These are phyloP conservation scores for Teratosphaeria gauchensis DNA, from an alignment of 2,329 filamentous ascomycete species.

Conservation along the genomic window DNA sequence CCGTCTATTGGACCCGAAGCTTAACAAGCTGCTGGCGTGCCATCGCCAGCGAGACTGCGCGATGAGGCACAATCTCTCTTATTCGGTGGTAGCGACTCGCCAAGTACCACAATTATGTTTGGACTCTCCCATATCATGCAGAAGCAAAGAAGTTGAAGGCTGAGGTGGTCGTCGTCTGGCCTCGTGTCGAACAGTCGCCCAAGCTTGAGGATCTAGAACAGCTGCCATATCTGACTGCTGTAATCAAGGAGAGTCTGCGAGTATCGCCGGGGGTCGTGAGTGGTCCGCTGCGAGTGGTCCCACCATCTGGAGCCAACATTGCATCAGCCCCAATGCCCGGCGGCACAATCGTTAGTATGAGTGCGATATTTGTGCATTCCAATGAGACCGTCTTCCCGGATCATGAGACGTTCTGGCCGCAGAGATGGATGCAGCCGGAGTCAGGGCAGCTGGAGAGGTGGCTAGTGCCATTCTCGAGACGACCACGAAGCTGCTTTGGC, in stretches of 20 bases:
- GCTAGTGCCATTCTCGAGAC: neutral
- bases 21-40: slow-evolving; percentile 24
- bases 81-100: slow-evolving; percentile 39
- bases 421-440: slow-evolving; percentile 23
- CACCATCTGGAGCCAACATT: slow-evolving; percentile 9
- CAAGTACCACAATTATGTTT: slow-evolving; percentile 32
- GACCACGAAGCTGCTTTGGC: neutral
- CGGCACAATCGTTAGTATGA: slow-evolving; percentile 23
- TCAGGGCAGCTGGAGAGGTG: neutral
- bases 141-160: slow-evolving; percentile 26
- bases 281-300: slow-evolving; percentile 11
- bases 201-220: slow-evolving; percentile 5
- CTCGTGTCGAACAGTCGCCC: neutral
- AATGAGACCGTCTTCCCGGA: slow-evolving; percentile 24
- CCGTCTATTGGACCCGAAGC: slow-evolving; percentile 25
- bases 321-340: slow-evolving; percentile 5
- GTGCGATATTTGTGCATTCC: slow-evolving; percentile 23
- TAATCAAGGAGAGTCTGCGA: slow-evolving; percentile 15
- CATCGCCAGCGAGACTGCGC: slow-evolving; percentile 27
- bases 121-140: slow-evolving; percentile 34
- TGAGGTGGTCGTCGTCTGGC: slow-evolving; percentile 25
- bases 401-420: slow-evolving; percentile 22
- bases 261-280: slow-evolving; percentile 12
- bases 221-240: slow-evolving; percentile 14
- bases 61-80: slow-evolving; percentile 39